phyloP scores from a whole-genome alignment of 129 eudicot genomes.

The sunflower (Helianthus annuus) region DNA sequence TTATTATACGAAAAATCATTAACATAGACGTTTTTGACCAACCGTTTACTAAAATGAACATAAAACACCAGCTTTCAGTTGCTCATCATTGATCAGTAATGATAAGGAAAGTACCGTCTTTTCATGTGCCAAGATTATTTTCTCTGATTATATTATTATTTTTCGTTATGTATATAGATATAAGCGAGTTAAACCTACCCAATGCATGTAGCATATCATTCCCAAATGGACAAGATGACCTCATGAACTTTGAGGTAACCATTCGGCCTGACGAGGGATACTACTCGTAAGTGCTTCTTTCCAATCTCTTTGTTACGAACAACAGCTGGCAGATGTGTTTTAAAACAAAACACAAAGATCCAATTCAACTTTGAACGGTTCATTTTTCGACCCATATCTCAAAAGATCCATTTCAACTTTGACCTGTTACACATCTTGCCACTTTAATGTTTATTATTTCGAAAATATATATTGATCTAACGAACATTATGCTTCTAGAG shows the following conservation, averaged over 20 bases:
- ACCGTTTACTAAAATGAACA: no score
- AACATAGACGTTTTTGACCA: no score
- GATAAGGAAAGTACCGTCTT: background rate
- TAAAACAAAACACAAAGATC: background rate
- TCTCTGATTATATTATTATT: background rate
- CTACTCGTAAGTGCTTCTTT: constrained; percentile 55
- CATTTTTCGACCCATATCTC: no score
- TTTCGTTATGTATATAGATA: constrained; percentile 43
- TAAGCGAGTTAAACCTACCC: constrained; percentile 74
- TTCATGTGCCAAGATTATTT: background rate
- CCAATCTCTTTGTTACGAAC: background rate
- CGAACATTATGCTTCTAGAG: constrained; percentile 42
- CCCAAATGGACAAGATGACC: constrained; percentile 82
- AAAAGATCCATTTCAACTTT: background rate
- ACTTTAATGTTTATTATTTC: background rate
- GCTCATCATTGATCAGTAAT: background rate
- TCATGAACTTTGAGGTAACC: constrained; percentile 89
- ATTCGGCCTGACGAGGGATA: constrained; percentile 88
- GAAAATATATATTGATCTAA: background rate
- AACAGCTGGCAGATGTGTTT: no score
- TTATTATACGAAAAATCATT: background rate
- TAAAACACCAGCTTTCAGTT: no score
- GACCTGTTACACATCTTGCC: background rate
- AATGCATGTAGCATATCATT: constrained; percentile 68
- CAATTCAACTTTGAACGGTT: background rate